Percentiles rank a stretch among this genome's conserved stretches.
Evolutionary conservation across 805 yeast species (phyloP).

Genomic region (Candida ovalis): DNA sequence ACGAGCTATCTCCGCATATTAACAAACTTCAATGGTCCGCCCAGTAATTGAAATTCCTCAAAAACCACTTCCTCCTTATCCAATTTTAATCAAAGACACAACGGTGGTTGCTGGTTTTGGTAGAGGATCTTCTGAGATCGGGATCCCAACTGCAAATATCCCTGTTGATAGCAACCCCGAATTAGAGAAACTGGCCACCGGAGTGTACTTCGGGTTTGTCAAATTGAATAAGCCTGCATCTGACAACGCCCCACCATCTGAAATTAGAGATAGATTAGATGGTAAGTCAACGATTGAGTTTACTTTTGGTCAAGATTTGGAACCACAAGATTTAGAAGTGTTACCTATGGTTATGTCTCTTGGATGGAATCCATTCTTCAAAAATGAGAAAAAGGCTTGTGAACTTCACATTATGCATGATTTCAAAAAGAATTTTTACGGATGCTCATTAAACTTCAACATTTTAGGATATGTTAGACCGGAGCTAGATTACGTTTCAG

Average conservation of each 20-base stretch:
- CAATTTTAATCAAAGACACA: conserved; percentile 43
- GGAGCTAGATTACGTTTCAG: conserved; percentile 77
- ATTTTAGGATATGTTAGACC: conserved; percentile 90
- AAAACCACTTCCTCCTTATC: conserved; percentile 41
- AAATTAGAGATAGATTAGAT: conserved; percentile 29
- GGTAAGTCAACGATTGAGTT: conserved; percentile 44
- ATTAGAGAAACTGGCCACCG: conserved; percentile 52
- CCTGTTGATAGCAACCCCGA: conserved; percentile 48
- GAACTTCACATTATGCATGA: conserved; percentile 83
- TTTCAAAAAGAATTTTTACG: conserved; percentile 70
- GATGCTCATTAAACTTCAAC: conserved; percentile 64
- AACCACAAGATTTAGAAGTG: conserved; percentile 40
- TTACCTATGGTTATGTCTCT: conserved; percentile 92
- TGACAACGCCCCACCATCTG: conserved; percentile 31
- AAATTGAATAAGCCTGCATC: conserved; percentile 12
- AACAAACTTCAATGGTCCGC: background rate
- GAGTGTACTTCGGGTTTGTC: conserved; percentile 84
- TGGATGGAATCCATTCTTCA: conserved; percentile 93
- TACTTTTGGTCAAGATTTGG: conserved; percentile 56
- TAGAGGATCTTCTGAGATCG: conserved; percentile 88
- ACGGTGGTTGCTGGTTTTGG: conserved; percentile 82
- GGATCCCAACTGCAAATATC: conserved; percentile 93
- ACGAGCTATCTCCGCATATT: background rate
- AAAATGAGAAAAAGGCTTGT: conserved; percentile 75
- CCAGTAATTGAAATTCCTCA: background rate